phyloP scores from a whole-genome alignment of 2,329 filamentous ascomycete genomes.

The Simplicillium aogashimaense region DNA sequence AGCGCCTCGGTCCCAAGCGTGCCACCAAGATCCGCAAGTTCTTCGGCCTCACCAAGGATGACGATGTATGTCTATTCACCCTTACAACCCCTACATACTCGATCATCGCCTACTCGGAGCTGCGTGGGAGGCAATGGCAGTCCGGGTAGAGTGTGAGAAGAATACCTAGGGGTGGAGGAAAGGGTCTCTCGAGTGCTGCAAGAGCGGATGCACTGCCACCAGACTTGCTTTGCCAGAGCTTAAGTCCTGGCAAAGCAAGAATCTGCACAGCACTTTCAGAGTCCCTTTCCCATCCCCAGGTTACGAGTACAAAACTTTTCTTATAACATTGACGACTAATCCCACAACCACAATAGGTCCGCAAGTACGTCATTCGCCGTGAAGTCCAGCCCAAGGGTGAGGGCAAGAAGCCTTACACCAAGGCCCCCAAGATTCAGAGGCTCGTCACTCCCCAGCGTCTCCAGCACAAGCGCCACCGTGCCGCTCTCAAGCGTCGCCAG shows the following conservation, averaged over 20 bases:
- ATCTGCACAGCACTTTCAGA: no score
- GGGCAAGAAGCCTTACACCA: slow-evolving; percentile 98
- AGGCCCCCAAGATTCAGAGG: slow-evolving; percentile 99
- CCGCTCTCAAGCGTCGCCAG: slow-evolving; percentile 97
- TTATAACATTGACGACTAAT: no score
- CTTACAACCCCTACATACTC: slow-evolving; percentile 38
- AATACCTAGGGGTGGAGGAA: slow-evolving; percentile 13
- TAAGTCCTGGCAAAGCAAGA: no score
- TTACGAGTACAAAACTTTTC: no score
- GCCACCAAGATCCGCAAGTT: slow-evolving; percentile 99
- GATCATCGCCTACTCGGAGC: slow-evolving; percentile 62
- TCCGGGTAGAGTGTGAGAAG: slow-evolving; percentile 52
- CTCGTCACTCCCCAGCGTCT: slow-evolving; percentile 98
- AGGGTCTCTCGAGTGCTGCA: background rate
- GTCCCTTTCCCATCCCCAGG: no score
- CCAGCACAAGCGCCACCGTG: slow-evolving; percentile 98
- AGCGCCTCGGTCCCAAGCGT: slow-evolving; percentile 98
- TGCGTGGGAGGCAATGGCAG: slow-evolving; percentile 32
- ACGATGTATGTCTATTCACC: slow-evolving; percentile 80
- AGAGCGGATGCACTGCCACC: background rate
- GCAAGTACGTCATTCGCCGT: slow-evolving; percentile 99
- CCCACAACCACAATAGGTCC: slow-evolving; percentile 51
- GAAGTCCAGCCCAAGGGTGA: slow-evolving; percentile 96
- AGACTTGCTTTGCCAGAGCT: no score
- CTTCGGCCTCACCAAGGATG: slow-evolving; percentile 99